A percentile compares a stretch with the other conserved stretches of the same genome.
Conservation (phyloP, 805 yeast genomes). For the Vanderwaltozyma polyspora region DNA sequence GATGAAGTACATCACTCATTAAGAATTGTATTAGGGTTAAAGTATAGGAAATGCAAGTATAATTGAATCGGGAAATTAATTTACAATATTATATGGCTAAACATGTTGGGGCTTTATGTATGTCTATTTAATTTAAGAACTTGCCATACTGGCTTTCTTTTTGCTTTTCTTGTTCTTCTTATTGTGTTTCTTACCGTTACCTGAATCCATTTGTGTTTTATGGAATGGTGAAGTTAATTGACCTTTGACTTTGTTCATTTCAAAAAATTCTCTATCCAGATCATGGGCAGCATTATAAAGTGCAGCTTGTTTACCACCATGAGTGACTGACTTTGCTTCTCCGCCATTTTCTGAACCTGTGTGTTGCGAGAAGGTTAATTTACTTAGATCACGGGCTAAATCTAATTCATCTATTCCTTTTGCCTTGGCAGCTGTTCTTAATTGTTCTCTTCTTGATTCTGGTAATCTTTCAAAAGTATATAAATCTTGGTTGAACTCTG, state of each 20-base stretch:
- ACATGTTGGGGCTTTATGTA: too few relatives aligned
- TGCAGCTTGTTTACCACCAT: slow-evolving; percentile 79
- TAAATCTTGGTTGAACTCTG: slow-evolving; percentile 63
- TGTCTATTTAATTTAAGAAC: not conserved
- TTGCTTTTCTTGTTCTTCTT: slow-evolving; percentile 68
- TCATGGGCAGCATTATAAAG: slow-evolving; percentile 69
- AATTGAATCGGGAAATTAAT: too few relatives aligned
- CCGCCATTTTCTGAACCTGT: slow-evolving; percentile 38
- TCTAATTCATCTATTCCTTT: slow-evolving; percentile 53
- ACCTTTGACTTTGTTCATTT: slow-evolving; percentile 53
- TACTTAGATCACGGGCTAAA: slow-evolving; percentile 55
- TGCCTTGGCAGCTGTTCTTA: slow-evolving; percentile 46
- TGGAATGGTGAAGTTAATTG: slow-evolving; percentile 67
- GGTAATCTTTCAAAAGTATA: slow-evolving; percentile 58
- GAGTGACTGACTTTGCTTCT: slow-evolving; percentile 43
- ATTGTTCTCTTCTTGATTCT: slow-evolving; percentile 62
- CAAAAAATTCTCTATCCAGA: slow-evolving; percentile 77
- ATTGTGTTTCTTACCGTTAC: slow-evolving; percentile 41
- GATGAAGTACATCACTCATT: too few relatives aligned
- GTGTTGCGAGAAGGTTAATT: slow-evolving; percentile 72
- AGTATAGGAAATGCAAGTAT: too few relatives aligned
- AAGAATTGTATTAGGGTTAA: too few relatives aligned
- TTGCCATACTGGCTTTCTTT: slow-evolving; percentile 29
- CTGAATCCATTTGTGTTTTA: slow-evolving; percentile 24
- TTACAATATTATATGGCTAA: too few relatives aligned